A percentile compares a stretch with the other conserved stretches of the same genome.
Evolutionary conservation across 129 eudicot species (phyloP).

Genomic region (carrot (Daucus carota)): DH1_v3.0 NC_030388.2:2249501-2250000

Average conservation of each 20-base stretch:
- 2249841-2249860: neutral
- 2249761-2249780: neutral
- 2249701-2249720: neutral
- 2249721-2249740: neutral
- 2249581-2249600: conserved; percentile 48
- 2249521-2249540: conserved; percentile 73
- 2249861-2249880: neutral
- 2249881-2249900: neutral
- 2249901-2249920: neutral
- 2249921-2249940: neutral
- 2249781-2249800: neutral
- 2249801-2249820: neutral
- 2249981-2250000: neutral
- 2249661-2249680: neutral
- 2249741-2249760: neutral
- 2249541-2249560: conserved; percentile 92
- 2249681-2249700: neutral
- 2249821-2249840: neutral
- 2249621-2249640: conserved; percentile 30
- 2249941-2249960: neutral
- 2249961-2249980: neutral
- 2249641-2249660: conserved; percentile 16
- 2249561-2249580: conserved; percentile 66
- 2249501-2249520: conserved; percentile 44
- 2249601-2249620: conserved; percentile 88